Conservation (phyloP, 805 yeast genomes). For the Saccharomyces paradoxus region DNA sequence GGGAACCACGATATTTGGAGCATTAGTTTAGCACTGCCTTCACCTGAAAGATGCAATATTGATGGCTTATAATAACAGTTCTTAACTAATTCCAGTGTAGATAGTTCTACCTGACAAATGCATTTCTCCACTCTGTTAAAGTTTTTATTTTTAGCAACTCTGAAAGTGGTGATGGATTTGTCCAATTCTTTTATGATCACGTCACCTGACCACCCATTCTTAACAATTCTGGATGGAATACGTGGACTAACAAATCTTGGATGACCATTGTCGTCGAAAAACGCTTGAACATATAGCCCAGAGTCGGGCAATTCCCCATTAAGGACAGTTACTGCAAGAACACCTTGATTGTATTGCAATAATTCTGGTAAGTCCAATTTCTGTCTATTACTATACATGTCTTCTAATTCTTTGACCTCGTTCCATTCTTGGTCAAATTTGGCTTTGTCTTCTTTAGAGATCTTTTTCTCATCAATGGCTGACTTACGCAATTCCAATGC, state of each 20-base stretch:
- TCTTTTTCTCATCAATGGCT: conserved; percentile 30
- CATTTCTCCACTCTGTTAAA: conserved; percentile 49
- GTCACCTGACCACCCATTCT: conserved; percentile 56
- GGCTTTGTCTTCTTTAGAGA: conserved; percentile 24
- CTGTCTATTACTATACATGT: conserved; percentile 35
- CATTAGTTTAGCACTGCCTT: conserved; percentile 44
- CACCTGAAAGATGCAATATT: conserved; percentile 47
- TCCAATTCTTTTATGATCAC: conserved; percentile 69
- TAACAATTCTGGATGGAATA: conserved; percentile 31
- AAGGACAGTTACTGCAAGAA: conserved; percentile 57
- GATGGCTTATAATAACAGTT: conserved; percentile 58
- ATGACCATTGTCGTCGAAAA: conserved; percentile 68
- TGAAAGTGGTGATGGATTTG: conserved; percentile 57
- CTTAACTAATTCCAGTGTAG: conserved; percentile 58
- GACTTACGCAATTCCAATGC: conserved; percentile 30
- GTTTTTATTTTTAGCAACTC: conserved; percentile 49
- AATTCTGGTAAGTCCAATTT: conserved; percentile 54
- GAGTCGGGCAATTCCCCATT: conserved; percentile 48
- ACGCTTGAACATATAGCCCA: conserved; percentile 63
- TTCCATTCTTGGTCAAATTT: conserved; percentile 25
- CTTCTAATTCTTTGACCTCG: conserved; percentile 32
- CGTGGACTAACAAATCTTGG: conserved; percentile 51
- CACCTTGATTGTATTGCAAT: conserved; percentile 59
- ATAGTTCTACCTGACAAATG: conserved; percentile 54
- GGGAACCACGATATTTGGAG: conserved; percentile 77